Conservation (phyloP, 805 yeast genomes). For the Yarrowia keelungensis region DNA sequence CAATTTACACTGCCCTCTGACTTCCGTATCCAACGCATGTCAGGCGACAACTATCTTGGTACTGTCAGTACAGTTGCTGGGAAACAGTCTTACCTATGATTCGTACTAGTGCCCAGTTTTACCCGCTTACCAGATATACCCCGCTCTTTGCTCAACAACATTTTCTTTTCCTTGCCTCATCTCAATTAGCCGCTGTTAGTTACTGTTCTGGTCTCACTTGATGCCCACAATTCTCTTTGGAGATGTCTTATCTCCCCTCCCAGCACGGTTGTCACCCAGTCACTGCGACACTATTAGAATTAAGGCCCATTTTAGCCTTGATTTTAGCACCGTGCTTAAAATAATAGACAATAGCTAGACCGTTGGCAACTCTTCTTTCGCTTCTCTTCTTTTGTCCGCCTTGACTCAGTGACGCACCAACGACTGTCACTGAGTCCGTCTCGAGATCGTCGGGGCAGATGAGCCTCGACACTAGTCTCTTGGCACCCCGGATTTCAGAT, state of each 20-base stretch:
- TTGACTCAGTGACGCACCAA: constrained; percentile 15
- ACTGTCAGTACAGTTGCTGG: too few relatives aligned
- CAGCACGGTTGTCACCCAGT: not conserved
- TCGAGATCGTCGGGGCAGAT: not conserved
- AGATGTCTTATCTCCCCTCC: constrained; percentile 17
- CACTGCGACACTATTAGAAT: not conserved
- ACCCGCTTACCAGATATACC: too few relatives aligned
- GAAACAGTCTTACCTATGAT: too few relatives aligned
- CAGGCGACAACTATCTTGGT: not conserved
- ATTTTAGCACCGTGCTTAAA: constrained; percentile 11
- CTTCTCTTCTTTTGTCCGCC: not conserved
- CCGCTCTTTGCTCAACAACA: not conserved
- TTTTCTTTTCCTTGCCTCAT: not conserved
- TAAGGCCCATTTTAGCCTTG: not conserved
- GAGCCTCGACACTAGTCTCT: not conserved
- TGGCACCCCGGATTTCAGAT: not conserved
- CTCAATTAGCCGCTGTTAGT: not conserved
- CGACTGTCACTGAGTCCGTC: constrained; percentile 5
- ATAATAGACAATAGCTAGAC: not conserved
- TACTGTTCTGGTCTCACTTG: too few relatives aligned
- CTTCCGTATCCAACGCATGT: constrained; percentile 1
- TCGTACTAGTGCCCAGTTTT: too few relatives aligned
- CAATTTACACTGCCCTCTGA: not conserved
- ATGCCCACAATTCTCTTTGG: too few relatives aligned
- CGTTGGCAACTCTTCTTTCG: not conserved